These are phyloP conservation scores for Pugionium dolabratum DNA, from an alignment of 345 rosid species.

Conservation along the genomic window DNA sequence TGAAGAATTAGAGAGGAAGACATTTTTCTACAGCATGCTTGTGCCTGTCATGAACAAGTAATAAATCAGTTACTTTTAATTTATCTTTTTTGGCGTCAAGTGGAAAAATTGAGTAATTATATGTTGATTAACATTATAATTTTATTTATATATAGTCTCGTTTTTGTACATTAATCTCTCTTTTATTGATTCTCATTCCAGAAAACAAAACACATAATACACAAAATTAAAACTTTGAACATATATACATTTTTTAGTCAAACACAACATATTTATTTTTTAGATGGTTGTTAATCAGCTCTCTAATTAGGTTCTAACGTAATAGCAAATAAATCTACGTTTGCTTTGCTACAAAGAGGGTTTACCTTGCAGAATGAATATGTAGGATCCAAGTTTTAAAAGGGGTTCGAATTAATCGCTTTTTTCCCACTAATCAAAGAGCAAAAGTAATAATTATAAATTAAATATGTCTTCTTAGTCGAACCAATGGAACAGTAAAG, in stretches of 20 bases:
- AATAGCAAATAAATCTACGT: neutral
- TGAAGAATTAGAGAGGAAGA: slow-evolving; percentile 82
- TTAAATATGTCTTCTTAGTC: neutral
- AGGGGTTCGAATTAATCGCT: neutral
- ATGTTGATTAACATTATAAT: slow-evolving; percentile 1
- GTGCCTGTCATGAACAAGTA: slow-evolving; percentile 93
- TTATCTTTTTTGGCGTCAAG: neutral
- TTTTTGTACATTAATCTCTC: neutral
- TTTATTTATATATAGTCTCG: neutral
- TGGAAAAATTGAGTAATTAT: neutral
- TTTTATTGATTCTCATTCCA: neutral
- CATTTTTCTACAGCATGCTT: slow-evolving; percentile 89
- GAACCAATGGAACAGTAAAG: slow-evolving; percentile 44
- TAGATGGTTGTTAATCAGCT: neutral
- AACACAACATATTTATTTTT: neutral
- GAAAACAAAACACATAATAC: neutral
- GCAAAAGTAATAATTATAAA: neutral
- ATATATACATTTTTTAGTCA: neutral
- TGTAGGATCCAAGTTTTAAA: neutral
- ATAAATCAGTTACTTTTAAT: slow-evolving; percentile 2
- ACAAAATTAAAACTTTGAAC: neutral
- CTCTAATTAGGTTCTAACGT: neutral
- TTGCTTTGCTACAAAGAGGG: neutral
- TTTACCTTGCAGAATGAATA: neutral
- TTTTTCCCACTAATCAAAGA: neutral